These are phyloP conservation scores for Apodospora peruviana DNA, from an alignment of 495 filamentous ascomycete species.

Conservation along the genomic window DNA sequence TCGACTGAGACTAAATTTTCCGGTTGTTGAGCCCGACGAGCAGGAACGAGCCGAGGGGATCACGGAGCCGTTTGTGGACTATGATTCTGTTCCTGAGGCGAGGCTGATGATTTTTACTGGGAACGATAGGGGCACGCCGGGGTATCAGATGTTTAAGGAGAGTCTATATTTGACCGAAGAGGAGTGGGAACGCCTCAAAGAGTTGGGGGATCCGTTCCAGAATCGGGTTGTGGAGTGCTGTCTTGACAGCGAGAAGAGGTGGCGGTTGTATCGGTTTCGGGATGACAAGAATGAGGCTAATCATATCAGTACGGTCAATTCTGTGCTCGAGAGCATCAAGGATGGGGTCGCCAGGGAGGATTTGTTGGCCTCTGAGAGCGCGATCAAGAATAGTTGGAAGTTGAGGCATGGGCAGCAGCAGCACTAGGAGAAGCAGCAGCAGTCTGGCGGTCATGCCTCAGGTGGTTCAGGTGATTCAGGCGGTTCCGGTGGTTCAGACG, in stretches of 20 bases:
- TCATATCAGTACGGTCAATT: constrained; percentile 72
- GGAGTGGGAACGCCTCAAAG: constrained; percentile 83
- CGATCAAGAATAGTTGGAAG: constrained; percentile 73
- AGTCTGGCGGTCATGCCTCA: not conserved
- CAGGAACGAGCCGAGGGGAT: constrained; percentile 58
- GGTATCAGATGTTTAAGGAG: constrained; percentile 53
- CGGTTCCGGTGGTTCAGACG: too few relatives aligned
- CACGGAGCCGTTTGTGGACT: constrained; percentile 49
- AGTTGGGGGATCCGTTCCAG: constrained; percentile 62
- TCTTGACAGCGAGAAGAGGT: constrained; percentile 63
- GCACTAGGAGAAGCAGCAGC: constrained; percentile 4
- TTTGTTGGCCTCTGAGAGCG: constrained; percentile 51
- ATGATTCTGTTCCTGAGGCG: constrained; percentile 47
- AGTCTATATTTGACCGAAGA: constrained; percentile 62
- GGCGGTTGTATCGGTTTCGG: constrained; percentile 80
- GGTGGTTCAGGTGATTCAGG: too few relatives aligned
- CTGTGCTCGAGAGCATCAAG: constrained; percentile 76
- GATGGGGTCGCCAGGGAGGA: constrained; percentile 60
- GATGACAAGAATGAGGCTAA: constrained; percentile 92
- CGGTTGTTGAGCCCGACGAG: constrained; percentile 61
- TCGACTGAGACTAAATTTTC: constrained; percentile 70
- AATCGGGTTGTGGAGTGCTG: constrained; percentile 84
- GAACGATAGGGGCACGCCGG: constrained; percentile 44
- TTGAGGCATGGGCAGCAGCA: constrained; percentile 23
- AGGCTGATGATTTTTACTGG: constrained; percentile 38